Conservation (phyloP, 345 rosid genomes). For the Rhodamnia argentea region DNA sequence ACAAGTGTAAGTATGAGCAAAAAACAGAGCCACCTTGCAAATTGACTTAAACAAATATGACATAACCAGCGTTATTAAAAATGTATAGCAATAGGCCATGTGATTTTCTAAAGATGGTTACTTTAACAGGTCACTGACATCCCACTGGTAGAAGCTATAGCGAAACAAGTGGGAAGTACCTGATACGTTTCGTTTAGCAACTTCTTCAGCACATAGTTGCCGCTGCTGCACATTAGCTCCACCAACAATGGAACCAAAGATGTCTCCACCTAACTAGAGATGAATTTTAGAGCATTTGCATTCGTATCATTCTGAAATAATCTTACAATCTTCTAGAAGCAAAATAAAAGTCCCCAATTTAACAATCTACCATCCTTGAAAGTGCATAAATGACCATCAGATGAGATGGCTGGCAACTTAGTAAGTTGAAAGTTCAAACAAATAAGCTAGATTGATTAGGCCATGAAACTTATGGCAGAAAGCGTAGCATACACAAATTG, state of each 20-base stretch:
- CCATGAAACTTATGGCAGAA: not conserved
- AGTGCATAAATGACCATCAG: not conserved
- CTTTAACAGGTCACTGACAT: not conserved
- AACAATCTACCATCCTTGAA: not conserved
- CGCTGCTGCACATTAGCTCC: conserved; percentile 52
- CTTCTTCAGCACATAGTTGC: conserved; percentile 42
- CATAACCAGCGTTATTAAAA: not conserved
- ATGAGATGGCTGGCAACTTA: not conserved
- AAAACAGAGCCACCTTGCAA: not conserved
- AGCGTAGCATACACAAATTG: not conserved
- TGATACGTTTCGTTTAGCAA: conserved; percentile 39
- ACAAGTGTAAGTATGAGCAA: not conserved
- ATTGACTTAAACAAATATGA: not conserved
- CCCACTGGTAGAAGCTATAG: not conserved
- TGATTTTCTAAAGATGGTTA: not conserved
- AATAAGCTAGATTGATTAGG: not conserved
- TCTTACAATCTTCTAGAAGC: not conserved
- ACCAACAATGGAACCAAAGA: conserved; percentile 71
- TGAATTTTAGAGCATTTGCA: not conserved
- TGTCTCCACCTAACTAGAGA: conserved; percentile 40
- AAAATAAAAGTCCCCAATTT: not conserved
- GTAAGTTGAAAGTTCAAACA: not conserved
- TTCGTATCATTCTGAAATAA: not conserved
- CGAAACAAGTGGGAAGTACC: conserved; percentile 18
- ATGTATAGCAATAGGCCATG: not conserved